Conservation (phyloP, 257 asterid genomes). For the Nicotiana obtusifolia region DNA sequence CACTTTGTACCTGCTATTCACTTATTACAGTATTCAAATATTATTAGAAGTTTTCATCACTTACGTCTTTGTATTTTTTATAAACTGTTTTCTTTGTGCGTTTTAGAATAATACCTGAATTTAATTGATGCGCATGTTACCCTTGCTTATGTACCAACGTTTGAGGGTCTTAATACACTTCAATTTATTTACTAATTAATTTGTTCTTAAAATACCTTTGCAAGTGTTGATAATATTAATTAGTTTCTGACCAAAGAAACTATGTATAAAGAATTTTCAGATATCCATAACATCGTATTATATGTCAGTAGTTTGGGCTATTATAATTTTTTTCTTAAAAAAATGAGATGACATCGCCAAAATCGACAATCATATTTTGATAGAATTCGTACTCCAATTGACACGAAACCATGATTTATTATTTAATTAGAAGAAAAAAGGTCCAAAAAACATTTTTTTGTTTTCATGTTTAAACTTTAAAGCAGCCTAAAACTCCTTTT, state of each 20-base stretch:
- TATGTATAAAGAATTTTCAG: neutral
- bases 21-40: neutral
- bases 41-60: neutral
- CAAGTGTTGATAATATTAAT: neutral
- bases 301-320: neutral
- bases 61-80: too few species aligned
- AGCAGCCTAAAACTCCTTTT: neutral
- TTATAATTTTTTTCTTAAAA: neutral
- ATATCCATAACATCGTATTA: neutral
- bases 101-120: neutral
- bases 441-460: neutral
- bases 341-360: neutral
- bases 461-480: neutral
- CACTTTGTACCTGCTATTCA: constrained; percentile 2
- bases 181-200: neutral
- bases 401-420: neutral
- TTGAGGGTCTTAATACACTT: neutral
- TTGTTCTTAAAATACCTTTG: neutral
- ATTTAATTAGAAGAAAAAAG: neutral
- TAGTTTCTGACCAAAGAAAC: neutral
- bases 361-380: neutral
- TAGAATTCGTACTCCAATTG: neutral
- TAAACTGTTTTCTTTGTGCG: neutral
- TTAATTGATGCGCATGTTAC: neutral
- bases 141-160: neutral